phyloP scores from a whole-genome alignment of 2,329 filamentous ascomycete genomes.

The Aspergillus versicolor region DNA sequence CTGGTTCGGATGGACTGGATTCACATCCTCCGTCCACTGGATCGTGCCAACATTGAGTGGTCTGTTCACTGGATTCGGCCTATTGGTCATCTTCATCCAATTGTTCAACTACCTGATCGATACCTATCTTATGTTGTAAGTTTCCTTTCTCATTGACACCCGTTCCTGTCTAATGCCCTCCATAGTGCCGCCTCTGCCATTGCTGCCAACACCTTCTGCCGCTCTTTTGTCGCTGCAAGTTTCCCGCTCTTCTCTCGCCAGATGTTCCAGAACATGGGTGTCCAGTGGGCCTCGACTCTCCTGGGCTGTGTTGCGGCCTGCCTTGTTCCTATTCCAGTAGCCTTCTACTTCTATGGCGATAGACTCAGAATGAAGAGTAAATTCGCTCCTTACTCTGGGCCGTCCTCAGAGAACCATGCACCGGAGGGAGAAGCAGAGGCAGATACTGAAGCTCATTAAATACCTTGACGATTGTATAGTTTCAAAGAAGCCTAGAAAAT shows the following conservation, averaged over 20 bases:
- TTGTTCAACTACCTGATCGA: conserved; percentile 61
- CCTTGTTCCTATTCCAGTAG: conserved; percentile 38
- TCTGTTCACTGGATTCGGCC: conserved; percentile 57
- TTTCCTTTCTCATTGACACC: conserved; percentile 5
- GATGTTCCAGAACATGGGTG: conserved; percentile 37
- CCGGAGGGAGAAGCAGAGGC: too few relatives aligned
- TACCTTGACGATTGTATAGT: too few relatives aligned
- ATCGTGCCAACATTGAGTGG: conserved; percentile 47
- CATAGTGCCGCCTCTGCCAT: conserved; percentile 48
- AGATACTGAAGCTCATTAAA: too few relatives aligned
- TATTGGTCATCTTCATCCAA: conserved; percentile 59
- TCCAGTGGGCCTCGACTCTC: conserved; percentile 41
- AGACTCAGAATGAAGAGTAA: background rate
- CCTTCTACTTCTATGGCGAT: conserved; percentile 29
- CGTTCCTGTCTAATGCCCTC: fast-evolving
- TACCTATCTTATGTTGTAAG: conserved; percentile 52
- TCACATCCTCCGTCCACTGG: conserved; percentile 42
- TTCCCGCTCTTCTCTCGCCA: conserved; percentile 40
- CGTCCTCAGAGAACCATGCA: too few relatives aligned
- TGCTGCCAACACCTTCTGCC: conserved; percentile 54
- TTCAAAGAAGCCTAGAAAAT: too few relatives aligned
- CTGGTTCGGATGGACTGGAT: conserved; percentile 75
- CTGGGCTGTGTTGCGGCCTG: conserved; percentile 35
- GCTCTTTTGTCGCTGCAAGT: conserved; percentile 32
- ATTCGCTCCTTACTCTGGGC: background rate